Percentiles rank a stretch among this genome's conserved stretches.
Conservation (phyloP, 164 flowering plant genomes). For the Santalum album region DNA sequence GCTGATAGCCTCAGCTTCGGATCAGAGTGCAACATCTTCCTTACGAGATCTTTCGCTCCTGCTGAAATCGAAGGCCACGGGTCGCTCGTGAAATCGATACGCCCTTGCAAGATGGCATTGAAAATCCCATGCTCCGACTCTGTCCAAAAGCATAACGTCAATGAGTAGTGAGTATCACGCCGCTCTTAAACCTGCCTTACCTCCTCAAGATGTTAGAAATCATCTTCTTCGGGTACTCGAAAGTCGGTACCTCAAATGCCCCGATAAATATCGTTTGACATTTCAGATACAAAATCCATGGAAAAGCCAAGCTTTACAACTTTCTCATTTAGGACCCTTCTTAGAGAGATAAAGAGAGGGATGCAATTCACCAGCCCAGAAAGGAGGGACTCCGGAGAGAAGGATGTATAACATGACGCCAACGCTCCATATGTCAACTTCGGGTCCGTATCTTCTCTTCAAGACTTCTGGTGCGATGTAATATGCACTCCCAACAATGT, state of each 20-base stretch:
- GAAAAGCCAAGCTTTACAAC: not conserved
- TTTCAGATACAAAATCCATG: not conserved
- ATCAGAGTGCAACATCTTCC: slow-evolving; percentile 72
- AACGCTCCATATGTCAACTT: slow-evolving; percentile 78
- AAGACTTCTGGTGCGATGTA: slow-evolving; percentile 89
- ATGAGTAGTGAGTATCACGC: not conserved
- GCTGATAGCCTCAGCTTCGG: slow-evolving; percentile 83
- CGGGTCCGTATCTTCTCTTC: slow-evolving; percentile 76
- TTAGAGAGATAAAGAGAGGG: not conserved
- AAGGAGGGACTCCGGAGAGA: slow-evolving; percentile 79
- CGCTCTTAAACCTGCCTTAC: not conserved
- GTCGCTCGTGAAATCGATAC: slow-evolving; percentile 67
- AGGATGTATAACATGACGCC: slow-evolving; percentile 84
- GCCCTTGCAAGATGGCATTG: slow-evolving; percentile 71
- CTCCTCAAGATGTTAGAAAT: not conserved
- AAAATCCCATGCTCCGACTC: slow-evolving; percentile 85
- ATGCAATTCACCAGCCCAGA: slow-evolving; percentile 59
- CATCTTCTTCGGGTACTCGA: too few relatives aligned
- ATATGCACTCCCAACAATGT: slow-evolving; percentile 81
- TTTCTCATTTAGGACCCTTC: too few relatives aligned
- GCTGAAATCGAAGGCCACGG: slow-evolving; percentile 84
- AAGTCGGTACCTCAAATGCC: too few relatives aligned
- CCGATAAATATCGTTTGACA: too few relatives aligned
- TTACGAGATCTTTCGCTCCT: slow-evolving; percentile 81
- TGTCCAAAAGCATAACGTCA: slow-evolving; percentile 12